Conservation (phyloP, 768 basidiomycete species). For the Psilocybe azurescens region DNA sequence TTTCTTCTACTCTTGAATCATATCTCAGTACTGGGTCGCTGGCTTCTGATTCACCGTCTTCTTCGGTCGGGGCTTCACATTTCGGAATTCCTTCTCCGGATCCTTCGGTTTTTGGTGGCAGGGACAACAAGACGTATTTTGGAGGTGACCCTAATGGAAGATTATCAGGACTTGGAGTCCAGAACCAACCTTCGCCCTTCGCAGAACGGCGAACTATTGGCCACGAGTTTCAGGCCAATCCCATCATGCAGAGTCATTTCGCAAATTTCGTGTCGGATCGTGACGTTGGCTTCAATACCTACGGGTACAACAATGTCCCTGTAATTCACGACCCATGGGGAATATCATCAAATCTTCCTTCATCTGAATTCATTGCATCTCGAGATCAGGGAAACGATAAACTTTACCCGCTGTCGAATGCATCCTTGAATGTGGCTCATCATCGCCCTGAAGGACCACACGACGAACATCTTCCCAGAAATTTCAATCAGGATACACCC, state of each 20-base stretch:
- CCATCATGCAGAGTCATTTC: constrained; percentile 25
- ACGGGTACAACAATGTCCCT: constrained; percentile 20
- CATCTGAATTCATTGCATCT: constrained; percentile 12
- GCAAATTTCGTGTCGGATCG: constrained; percentile 24
- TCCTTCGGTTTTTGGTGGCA: constrained; percentile 58
- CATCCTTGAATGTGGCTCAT: not conserved
- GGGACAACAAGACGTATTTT: constrained; percentile 43
- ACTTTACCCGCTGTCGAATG: not conserved
- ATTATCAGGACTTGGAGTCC: constrained; percentile 27
- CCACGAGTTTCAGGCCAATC: constrained; percentile 23
- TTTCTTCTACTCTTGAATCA: constrained; percentile 69
- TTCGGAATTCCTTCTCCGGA: constrained; percentile 77
- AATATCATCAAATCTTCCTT: constrained; percentile 15
- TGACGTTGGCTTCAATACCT: constrained; percentile 20
- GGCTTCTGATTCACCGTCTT: constrained; percentile 73
- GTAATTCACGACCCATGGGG: constrained; percentile 26
- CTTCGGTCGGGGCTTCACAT: constrained; percentile 67
- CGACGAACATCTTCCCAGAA: constrained; percentile 15
- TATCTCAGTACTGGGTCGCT: constrained; percentile 58
- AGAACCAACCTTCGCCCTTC: constrained; percentile 22
- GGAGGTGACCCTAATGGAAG: constrained; percentile 38
- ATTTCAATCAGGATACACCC: constrained; percentile 9
- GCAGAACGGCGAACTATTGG: constrained; percentile 19
- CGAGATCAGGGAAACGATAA: constrained; percentile 14
- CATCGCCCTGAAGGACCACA: constrained; percentile 12